These are phyloP conservation scores for Nematocida sp. DNA, from an alignment of 371 early-diverging fungal species.

Conservation along the genomic window DNA sequence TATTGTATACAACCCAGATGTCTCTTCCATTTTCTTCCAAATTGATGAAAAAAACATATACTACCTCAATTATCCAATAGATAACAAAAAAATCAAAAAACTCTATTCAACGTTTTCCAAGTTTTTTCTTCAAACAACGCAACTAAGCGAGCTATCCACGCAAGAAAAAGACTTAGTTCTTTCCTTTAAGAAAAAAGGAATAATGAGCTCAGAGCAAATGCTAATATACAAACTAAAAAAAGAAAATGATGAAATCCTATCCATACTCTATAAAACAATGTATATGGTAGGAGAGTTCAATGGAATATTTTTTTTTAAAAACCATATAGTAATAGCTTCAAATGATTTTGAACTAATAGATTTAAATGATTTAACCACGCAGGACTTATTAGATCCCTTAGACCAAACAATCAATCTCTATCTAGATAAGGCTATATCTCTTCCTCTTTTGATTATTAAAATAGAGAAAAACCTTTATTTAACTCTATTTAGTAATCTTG, in stretches of 20 bases:
- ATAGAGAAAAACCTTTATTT: slow-evolving; percentile 58
- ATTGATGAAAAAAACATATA: no score
- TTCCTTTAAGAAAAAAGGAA: slow-evolving; percentile 38
- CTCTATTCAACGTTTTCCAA: no score
- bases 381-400: slow-evolving; percentile 62
- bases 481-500: slow-evolving; percentile 60
- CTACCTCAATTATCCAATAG: no score
- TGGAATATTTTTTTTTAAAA: slow-evolving; percentile 56
- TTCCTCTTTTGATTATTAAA: slow-evolving; percentile 56
- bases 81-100: no score
- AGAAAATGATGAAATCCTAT: no score
- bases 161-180: no score
- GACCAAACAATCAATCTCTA: slow-evolving; percentile 57
- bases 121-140: no score
- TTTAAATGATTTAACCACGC: slow-evolving; percentile 62
- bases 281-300: slow-evolving; percentile 63
- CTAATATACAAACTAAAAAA: slow-evolving; percentile 26
- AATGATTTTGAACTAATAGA: slow-evolving; percentile 68
- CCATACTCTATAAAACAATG: slow-evolving; percentile 56
- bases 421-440: slow-evolving; percentile 15
- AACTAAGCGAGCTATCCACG: no score
- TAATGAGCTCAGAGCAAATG: slow-evolving; percentile 43
- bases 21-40: no score
- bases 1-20: no score
- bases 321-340: slow-evolving; percentile 62